Conservation (phyloP, 352 stramenopile genomes). For the Pythium oligandrum region DNA sequence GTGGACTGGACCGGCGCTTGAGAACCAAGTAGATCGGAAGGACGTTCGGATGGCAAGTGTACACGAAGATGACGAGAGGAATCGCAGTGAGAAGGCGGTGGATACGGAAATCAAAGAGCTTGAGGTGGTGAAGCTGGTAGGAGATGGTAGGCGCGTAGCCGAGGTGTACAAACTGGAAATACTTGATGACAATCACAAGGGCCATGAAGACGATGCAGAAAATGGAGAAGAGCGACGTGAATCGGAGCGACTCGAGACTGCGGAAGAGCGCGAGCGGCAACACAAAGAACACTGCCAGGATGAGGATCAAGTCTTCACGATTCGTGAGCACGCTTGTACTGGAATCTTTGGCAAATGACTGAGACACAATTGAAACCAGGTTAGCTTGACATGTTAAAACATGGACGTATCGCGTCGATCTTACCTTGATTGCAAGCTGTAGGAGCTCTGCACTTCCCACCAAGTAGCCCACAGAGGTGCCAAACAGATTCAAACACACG, state of each 20-base stretch:
- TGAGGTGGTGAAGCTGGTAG: constrained; percentile 73
- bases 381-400: background rate
- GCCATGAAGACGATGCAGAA: constrained; percentile 87
- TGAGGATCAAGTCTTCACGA: constrained; percentile 61
- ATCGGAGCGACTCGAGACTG: constrained; percentile 77
- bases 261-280: constrained; percentile 78
- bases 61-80: constrained; percentile 85
- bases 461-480: constrained; percentile 80
- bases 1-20: constrained; percentile 70
- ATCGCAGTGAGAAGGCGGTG: constrained; percentile 61
- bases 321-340: constrained; percentile 55
- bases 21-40: constrained; percentile 87
- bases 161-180: constrained; percentile 83
- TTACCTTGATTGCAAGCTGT: constrained; percentile 54
- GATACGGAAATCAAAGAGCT: constrained; percentile 65
- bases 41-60: constrained; percentile 87
- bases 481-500: constrained; percentile 86
- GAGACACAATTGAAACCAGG: background rate
- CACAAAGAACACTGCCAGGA: constrained; percentile 59
- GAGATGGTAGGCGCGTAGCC: constrained; percentile 51
- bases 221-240: constrained; percentile 87
- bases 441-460: constrained; percentile 78
- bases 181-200: constrained; percentile 86
- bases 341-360: constrained; percentile 35
- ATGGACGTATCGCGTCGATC: background rate